phyloP scores from a whole-genome alignment of 768 basidiomycete species.

The Suillus brevipes region DNA sequence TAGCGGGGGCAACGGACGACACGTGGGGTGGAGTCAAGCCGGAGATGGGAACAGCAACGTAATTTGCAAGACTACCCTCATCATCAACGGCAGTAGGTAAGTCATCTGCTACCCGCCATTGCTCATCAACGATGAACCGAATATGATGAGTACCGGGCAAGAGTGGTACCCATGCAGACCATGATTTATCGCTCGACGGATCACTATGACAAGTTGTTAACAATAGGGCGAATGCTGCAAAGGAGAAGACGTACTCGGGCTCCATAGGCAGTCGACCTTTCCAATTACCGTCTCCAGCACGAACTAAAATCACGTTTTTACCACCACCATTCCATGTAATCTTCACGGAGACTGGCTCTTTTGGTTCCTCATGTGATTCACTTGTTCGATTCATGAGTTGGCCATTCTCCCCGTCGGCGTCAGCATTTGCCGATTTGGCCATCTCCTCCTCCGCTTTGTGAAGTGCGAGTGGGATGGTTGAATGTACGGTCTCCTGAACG shows the following conservation, averaged over 20 bases:
- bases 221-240: conserved; percentile 3
- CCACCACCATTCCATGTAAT: conserved; percentile 70
- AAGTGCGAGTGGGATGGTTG: conserved; percentile 60
- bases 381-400: conserved; percentile 20
- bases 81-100: conserved; percentile 91
- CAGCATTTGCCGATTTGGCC: conserved; percentile 14
- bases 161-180: conserved; percentile 48
- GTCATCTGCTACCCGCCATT: conserved; percentile 76
- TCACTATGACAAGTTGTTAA: conserved; percentile 26
- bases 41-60: conserved; percentile 58
- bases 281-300: conserved; percentile 78
- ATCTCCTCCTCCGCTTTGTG: conserved; percentile 35
- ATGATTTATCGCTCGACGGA: conserved; percentile 36
- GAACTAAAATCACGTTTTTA: conserved; percentile 61
- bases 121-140: conserved; percentile 92
- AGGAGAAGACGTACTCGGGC: conserved; percentile 50
- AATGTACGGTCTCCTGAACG: conserved; percentile 58
- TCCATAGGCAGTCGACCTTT: conserved; percentile 67
- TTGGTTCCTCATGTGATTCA: conserved; percentile 25
- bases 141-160: conserved; percentile 91
- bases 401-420: conserved; percentile 20
- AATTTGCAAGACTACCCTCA: conserved; percentile 92
- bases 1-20: conserved; percentile 38
- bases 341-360: conserved; percentile 42
- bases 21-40: conserved; percentile 33